Conservation (phyloP, 2,329 filamentous ascomycete genomes). For the Aspergillus fructus region DNA sequence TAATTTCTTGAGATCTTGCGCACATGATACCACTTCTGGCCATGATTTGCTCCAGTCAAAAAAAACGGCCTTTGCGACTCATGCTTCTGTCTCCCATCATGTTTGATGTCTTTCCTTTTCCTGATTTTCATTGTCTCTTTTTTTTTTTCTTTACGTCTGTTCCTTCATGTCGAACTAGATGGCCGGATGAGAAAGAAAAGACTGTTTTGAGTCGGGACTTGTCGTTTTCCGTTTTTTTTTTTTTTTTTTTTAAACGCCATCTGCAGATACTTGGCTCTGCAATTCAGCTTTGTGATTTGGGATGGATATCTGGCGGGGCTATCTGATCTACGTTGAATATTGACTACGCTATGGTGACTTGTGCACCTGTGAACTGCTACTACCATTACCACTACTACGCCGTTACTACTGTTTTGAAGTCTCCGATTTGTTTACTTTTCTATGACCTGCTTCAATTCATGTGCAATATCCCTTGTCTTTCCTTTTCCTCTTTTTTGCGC, state of each 20-base stretch:
- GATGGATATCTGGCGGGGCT: constrained; percentile 21
- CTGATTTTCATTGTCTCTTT: background rate
- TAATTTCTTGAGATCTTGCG: constrained; percentile 31
- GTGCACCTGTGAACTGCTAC: constrained; percentile 17
- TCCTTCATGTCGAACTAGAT: constrained; percentile 24
- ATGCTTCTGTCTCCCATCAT: constrained; percentile 22
- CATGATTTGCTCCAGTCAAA: constrained; percentile 29
- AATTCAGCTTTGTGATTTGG: constrained; percentile 17
- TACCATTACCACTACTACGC: no score
- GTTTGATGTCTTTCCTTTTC: constrained; percentile 8
- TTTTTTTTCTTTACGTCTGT: background rate
- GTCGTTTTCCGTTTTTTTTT: constrained; percentile 13
- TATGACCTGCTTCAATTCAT: constrained; percentile 20
- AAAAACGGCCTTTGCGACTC: constrained; percentile 30
- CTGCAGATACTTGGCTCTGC: constrained; percentile 17
- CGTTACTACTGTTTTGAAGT: constrained; percentile 6
- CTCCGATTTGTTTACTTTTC: constrained; percentile 12
- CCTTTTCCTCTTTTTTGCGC: background rate
- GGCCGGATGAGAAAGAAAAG: constrained; percentile 22
- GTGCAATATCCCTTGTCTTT: constrained; percentile 19
- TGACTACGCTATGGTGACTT: constrained; percentile 12
- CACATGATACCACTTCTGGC: constrained; percentile 39
- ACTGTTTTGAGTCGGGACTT: constrained; percentile 16
- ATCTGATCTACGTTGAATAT: constrained; percentile 23
- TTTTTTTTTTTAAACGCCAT: no score